Evolutionary conservation across 2,329 filamentous ascomycete species (phyloP).

Genomic region (Talaromyces piceae): DNA sequence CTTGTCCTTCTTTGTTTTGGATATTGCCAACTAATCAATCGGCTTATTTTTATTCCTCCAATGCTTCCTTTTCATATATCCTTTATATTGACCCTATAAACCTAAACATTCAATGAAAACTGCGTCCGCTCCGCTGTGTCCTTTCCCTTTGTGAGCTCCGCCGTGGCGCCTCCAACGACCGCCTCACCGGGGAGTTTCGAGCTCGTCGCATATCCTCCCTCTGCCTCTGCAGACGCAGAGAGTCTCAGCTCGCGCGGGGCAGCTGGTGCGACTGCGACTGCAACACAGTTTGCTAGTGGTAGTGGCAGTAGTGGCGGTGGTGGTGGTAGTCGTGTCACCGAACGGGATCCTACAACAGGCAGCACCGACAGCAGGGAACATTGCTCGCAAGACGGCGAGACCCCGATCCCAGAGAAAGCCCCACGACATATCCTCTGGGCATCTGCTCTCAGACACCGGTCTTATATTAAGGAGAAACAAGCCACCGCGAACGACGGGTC

Average conservation of each 20-base stretch:
- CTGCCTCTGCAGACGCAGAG: background rate
- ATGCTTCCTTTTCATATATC: background rate
- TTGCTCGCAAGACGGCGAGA: background rate
- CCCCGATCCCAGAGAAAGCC: background rate
- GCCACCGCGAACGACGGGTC: conserved; percentile 23
- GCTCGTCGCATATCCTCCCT: conserved; percentile 22
- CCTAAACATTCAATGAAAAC: background rate
- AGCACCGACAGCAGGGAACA: background rate
- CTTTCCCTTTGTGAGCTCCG: conserved; percentile 6
- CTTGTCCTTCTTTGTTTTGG: background rate
- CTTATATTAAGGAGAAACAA: conserved; percentile 8
- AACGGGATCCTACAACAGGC: conserved; percentile 1
- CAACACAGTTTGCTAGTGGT: no score
- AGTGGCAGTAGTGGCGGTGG: no score
- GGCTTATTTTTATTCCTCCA: background rate
- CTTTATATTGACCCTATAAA: background rate
- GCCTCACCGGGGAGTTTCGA: conserved; percentile 21
- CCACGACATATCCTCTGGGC: conserved; percentile 24
- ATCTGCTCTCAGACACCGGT: conserved; percentile 24
- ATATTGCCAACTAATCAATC: no score
- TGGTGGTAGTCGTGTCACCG: no score
- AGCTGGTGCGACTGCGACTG: background rate
- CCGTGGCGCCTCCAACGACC: conserved; percentile 18
- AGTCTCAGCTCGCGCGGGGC: background rate
- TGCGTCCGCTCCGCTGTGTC: background rate